A percentile compares a stretch with the other conserved stretches of the same genome.
phyloP scores from a whole-genome alignment of 345 rosid genomes.

The Laguncularia racemosa region DNA sequence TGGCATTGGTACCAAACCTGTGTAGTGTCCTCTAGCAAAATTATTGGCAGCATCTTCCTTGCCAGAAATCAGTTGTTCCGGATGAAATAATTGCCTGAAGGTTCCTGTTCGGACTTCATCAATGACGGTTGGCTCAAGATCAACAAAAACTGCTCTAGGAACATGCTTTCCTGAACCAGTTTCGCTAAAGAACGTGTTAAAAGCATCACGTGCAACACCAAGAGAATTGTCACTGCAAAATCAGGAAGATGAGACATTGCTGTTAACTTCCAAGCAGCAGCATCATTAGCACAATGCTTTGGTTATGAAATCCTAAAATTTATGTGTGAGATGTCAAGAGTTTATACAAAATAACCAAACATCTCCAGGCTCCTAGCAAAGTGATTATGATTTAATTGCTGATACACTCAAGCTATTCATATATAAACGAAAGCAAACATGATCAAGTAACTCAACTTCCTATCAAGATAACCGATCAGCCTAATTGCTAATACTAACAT shows the following conservation, averaged over 20 bases:
- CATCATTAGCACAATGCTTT: not conserved
- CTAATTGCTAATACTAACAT: not conserved
- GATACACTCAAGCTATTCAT: too few relatives aligned
- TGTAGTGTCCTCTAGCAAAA: conserved; percentile 31
- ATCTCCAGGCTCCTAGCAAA: too few relatives aligned
- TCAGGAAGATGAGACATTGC: not conserved
- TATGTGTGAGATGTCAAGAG: not conserved
- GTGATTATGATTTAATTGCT: too few relatives aligned
- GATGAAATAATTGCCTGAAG: conserved; percentile 24
- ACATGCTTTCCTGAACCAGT: conserved; percentile 31
- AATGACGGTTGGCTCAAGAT: conserved; percentile 30
- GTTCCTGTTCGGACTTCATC: conserved; percentile 26
- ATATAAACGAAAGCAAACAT: too few relatives aligned
- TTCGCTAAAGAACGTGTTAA: conserved; percentile 34
- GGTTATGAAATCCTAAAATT: not conserved
- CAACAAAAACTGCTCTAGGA: conserved; percentile 28
- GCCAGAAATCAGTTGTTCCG: conserved; percentile 32
- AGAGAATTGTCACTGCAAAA: conserved; percentile 19
- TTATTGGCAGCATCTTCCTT: conserved; percentile 36
- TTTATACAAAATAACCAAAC: not conserved
- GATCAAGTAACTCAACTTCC: too few relatives aligned
- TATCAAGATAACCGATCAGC: too few relatives aligned
- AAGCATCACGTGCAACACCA: conserved; percentile 27
- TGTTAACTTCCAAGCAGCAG: not conserved
- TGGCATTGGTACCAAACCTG: conserved; percentile 8